phyloP scores from a whole-genome alignment of 352 stramenopile genomes.

The Phytophthora megakarya region DNA sequence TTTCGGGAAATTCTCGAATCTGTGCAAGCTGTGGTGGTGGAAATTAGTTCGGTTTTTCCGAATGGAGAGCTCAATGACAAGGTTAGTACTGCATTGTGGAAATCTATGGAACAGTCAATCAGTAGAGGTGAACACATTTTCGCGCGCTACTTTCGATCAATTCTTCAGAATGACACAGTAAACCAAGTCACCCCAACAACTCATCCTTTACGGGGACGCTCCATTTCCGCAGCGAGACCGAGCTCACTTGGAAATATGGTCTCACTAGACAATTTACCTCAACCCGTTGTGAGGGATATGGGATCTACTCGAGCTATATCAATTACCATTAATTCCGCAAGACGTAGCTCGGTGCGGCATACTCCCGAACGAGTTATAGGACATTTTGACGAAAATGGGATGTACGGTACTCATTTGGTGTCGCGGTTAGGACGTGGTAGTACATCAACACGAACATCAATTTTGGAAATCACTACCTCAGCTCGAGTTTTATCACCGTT shows the following conservation, averaged over 20 bases:
- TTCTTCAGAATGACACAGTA: constrained; percentile 53
- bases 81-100: constrained; percentile 61
- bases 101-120: constrained; percentile 53
- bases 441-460: neutral
- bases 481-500: constrained; percentile 50
- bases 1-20: constrained; percentile 63
- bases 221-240: constrained; percentile 16
- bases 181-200: constrained; percentile 10
- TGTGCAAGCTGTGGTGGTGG: constrained; percentile 63
- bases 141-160: constrained; percentile 72
- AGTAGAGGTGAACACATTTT: constrained; percentile 74
- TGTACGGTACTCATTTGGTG: constrained; percentile 4
- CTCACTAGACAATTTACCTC: constrained; percentile 29
- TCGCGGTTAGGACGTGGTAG: constrained; percentile 5
- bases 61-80: constrained; percentile 66
- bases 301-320: constrained; percentile 1
- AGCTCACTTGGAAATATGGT: constrained; percentile 31
- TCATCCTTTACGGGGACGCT: constrained; percentile 6
- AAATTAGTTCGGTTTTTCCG: constrained; percentile 77
- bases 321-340: constrained; percentile 8
- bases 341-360: neutral
- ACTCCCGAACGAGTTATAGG: neutral
- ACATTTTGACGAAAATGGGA: constrained; percentile 29
- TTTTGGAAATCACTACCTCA: neutral
- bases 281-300: constrained; percentile 30